A percentile compares a stretch with the other conserved stretches of the same genome.
These are phyloP conservation scores for Vigna angularis DNA, from an alignment of 306 rosid genomes.

Conservation along the genomic window DNA sequence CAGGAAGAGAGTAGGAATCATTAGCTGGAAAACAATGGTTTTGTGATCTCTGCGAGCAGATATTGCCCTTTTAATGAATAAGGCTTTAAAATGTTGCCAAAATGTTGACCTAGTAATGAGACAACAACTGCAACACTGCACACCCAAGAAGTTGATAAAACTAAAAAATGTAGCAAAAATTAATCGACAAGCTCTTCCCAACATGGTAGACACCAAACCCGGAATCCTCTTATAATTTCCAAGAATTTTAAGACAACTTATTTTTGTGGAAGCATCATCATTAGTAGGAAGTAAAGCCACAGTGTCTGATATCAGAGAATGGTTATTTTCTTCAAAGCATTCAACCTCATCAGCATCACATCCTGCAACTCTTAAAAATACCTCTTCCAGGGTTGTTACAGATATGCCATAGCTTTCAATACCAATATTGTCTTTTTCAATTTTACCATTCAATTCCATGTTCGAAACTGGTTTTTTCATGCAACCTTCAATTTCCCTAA, in stretches of 20 bases:
- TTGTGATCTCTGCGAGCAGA: conserved; percentile 93
- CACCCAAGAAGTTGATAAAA: conserved; percentile 61
- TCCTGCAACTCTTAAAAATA: conserved; percentile 93
- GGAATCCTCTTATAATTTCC: conserved; percentile 64
- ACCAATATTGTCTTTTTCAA: conserved; percentile 63
- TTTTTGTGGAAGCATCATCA: conserved; percentile 53
- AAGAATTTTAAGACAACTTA: conserved; percentile 48
- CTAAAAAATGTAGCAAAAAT: conserved; percentile 61
- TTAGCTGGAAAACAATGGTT: conserved; percentile 90
- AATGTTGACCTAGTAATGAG: conserved; percentile 73
- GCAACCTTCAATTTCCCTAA: conserved; percentile 95
- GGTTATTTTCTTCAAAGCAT: conserved; percentile 56
- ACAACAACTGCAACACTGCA: conserved; percentile 81
- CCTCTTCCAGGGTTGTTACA: conserved; percentile 98
- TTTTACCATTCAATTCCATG: conserved; percentile 48
- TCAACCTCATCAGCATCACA: conserved; percentile 72
- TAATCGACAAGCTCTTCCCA: conserved; percentile 71
- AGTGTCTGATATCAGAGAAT: conserved; percentile 48
- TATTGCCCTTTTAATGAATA: conserved; percentile 82
- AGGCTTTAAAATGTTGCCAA: conserved; percentile 90
- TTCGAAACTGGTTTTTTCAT: conserved; percentile 57
- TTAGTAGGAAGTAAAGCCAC: conserved; percentile 56
- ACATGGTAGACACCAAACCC: conserved; percentile 61
- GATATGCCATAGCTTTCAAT: conserved; percentile 98
- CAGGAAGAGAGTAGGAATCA: conserved; percentile 89